Evolutionary conservation across 306 rosid genomes (phyloP), one percentile per base, ranked within the genome.

Genomic region (Sophora flavescens): DNA sequence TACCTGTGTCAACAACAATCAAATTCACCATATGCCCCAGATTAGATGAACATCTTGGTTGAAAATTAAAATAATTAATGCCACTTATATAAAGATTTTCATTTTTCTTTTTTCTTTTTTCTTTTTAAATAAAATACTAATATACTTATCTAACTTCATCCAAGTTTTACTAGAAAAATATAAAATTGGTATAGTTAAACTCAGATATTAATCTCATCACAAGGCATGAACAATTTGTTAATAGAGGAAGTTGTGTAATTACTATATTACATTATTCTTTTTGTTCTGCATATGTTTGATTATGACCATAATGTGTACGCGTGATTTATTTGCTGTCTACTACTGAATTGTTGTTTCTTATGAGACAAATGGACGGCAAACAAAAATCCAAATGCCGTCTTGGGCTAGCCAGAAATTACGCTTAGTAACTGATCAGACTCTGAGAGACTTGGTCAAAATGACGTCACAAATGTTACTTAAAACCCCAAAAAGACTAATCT

Each of bases 1-100:
- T 91, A 91, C 88, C 98, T 93, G 74, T 30, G 65, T 8, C 77
- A 61, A 14, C 77, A 61, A 14, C 28, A 66, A 33, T 18, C 45
- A 76, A 45, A 68, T 68, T 59, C 42, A 47, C 57, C 22, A 0
- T n/a, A n/a, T n/a, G n/a, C n/a, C n/a, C n/a, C n/a, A n/a, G n/a
- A n/a, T n/a, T n/a, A n/a, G n/a, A n/a, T n/a, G n/a, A n/a, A n/a
- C n/a, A n/a, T n/a, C n/a, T n/a, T 44, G n/a, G 78, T 58, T 26
- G 16, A 9, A 44, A 13, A 44, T 30, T 16, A 35, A 70, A 69
- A 70, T 70, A 35, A 52, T 52, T 70, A 35, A 52, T 52, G 11
- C 28, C 36, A 62, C 3, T 0, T 62, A n/a, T n/a, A n/a, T n/a
- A 2, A 28, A 2, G 30, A 62, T 13, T 36, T n/a, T n/a, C n/a